Percentiles rank a stretch among this genome's conserved stretches.
phyloP scores from a whole-genome alignment of 352 stramenopile species.

The Phytophthora sp. region DNA sequence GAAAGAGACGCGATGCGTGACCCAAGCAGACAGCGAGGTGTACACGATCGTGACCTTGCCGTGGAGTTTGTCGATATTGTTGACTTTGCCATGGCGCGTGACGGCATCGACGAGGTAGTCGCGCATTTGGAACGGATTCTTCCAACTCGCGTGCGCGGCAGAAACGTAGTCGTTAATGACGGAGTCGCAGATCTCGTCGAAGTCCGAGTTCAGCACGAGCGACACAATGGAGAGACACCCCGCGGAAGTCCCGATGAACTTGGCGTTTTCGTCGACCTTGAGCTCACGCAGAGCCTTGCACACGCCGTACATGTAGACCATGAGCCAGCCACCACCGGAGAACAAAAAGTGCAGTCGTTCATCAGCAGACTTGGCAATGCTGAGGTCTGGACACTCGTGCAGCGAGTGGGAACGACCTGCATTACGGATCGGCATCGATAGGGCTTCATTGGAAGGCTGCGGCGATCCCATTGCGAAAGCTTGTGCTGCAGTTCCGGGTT shows the following conservation, averaged over 20 bases:
- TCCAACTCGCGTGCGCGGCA: constrained; percentile 25
- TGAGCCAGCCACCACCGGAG: constrained; percentile 59
- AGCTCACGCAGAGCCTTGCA: constrained; percentile 57
- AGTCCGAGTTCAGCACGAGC: constrained; percentile 48
- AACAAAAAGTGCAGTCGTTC: constrained; percentile 49
- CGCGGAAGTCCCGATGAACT: constrained; percentile 51
- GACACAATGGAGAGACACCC: constrained; percentile 51
- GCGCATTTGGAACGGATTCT: constrained; percentile 50
- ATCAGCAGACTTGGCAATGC: not conserved
- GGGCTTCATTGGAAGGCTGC: constrained; percentile 9
- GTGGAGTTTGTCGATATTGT: constrained; percentile 36
- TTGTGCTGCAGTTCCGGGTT: constrained; percentile 6
- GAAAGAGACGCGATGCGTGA: constrained; percentile 33
- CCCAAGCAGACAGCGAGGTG: constrained; percentile 53
- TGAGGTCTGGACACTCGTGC: not conserved
- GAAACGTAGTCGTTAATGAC: constrained; percentile 52
- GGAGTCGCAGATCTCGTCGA: constrained; percentile 49
- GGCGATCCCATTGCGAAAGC: constrained; percentile 1
- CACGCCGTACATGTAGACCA: constrained; percentile 66
- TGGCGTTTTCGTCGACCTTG: constrained; percentile 40
- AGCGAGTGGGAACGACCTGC: not conserved
- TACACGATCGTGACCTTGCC: constrained; percentile 55
- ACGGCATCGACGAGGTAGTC: constrained; percentile 58
- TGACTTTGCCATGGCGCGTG: constrained; percentile 24
- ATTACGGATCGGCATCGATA: not conserved